Evolutionary conservation across 108 stramenopile species (phyloP).

Genomic region (Nitzschia sp.): DNA sequence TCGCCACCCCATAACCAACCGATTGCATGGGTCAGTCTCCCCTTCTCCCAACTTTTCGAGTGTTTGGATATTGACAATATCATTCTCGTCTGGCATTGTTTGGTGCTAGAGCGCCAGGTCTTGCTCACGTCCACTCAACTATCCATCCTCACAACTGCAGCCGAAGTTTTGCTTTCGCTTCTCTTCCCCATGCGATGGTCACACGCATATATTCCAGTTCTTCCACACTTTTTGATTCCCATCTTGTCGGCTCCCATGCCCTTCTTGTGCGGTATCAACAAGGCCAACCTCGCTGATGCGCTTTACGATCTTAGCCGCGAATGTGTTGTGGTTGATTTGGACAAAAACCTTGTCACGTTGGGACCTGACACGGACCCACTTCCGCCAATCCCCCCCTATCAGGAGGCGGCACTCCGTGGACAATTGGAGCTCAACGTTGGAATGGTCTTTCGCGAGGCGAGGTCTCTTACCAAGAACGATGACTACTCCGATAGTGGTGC

Average conservation of each 20-base stretch:
- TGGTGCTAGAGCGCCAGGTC: slow-evolving; percentile 86
- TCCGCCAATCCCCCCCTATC: slow-evolving; percentile 63
- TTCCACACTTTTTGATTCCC: slow-evolving; percentile 79
- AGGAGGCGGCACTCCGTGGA: slow-evolving; percentile 38
- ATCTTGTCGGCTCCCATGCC: slow-evolving; percentile 85
- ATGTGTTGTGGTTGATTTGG: slow-evolving; percentile 86
- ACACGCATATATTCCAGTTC: slow-evolving; percentile 83
- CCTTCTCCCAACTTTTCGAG: slow-evolving; percentile 80
- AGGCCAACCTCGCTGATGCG: slow-evolving; percentile 71
- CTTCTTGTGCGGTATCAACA: slow-evolving; percentile 81
- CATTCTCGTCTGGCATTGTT: slow-evolving; percentile 67
- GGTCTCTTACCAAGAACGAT: slow-evolving; percentile 60
- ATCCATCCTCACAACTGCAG: slow-evolving; percentile 73
- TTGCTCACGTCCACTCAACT: slow-evolving; percentile 83
- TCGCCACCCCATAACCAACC: slow-evolving; percentile 88
- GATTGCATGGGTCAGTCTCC: slow-evolving; percentile 85
- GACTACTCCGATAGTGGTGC: slow-evolving; percentile 70
- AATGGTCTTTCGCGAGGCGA: slow-evolving; percentile 71
- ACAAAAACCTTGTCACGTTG: slow-evolving; percentile 68
- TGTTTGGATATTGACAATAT: slow-evolving; percentile 85
- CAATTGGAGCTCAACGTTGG: slow-evolving; percentile 68
- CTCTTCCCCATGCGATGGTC: slow-evolving; percentile 93
- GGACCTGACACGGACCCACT: slow-evolving; percentile 62
- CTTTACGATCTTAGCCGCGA: slow-evolving; percentile 66
- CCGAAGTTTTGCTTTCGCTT: slow-evolving; percentile 84